Evolutionary conservation across 352 stramenopile genomes (phyloP), one percentile per base, ranked within the genome.

Genomic region (Globisporangium orthogonon): DNA sequence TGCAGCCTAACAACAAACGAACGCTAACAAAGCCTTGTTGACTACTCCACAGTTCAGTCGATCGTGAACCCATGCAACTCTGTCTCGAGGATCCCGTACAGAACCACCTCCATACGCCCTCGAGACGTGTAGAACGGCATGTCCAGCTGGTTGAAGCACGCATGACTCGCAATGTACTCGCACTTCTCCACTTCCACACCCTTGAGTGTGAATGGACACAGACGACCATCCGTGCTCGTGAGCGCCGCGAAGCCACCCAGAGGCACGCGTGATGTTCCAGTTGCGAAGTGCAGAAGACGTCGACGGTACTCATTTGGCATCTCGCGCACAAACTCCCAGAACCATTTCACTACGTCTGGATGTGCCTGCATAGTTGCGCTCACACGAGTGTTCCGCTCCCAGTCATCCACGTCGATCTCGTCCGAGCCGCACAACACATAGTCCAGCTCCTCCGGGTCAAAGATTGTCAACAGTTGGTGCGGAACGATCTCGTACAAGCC

Each of bases 391-490:
- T 98, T 69, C 5, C 65, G 62, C 61, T 91, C 80, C 96, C 96
- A 98, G 70, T 98, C 94, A 28, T 94, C 71, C 47, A 98, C 91
- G 50, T 98, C 86, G 62, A 98, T 97, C 49, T 80, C 76, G 11
- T 96, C 87, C 39, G 97, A 70, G 23, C 95, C 95, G 54, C 92
- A 98, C 56, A 98, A 74, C 7, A 98, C 50, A 37, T 98, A 78
- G 68, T 98, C 92, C 2, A 98, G 66, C 71, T 98, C 94, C 66
- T 98, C 86, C 58, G 92, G 92, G 64, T 98, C 95, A 64, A 98
- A 98, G 5, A 98, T 74, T 33, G 91, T 89, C 29, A 98, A 67
- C 13, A 98, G 71, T n/a, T 91, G 74, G 45, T 91, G 74, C 0
- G 93, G 94, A 31, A 98, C 44, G 11, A 98, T 80, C 59, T 98